These are phyloP conservation scores for Penicillium sp. DNA, from an alignment of 2,329 filamentous ascomycete species.

Conservation along the genomic window DNA sequence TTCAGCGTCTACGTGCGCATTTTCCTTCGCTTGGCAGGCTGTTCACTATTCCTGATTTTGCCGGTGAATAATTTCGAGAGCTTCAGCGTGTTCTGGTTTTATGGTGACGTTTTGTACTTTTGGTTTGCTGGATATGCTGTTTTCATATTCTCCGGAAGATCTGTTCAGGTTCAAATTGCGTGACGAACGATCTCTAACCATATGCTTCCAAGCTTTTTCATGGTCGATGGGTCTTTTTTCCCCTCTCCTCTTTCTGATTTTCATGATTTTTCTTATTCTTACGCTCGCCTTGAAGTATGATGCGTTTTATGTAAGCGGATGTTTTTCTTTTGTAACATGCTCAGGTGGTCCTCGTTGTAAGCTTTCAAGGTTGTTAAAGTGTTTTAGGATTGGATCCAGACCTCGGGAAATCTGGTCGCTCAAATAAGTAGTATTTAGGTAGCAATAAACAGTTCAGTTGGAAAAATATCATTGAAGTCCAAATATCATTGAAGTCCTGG, in stretches of 20 bases:
- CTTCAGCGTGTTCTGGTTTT: conserved; percentile 12
- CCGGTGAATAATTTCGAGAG: conserved; percentile 9
- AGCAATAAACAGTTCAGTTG: neutral
- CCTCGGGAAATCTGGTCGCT: neutral
- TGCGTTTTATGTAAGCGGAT: neutral
- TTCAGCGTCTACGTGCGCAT: conserved; percentile 10
- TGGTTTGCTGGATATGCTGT: neutral
- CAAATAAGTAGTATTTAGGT: neutral
- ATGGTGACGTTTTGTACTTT: conserved; percentile 1
- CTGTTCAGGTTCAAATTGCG: conserved; percentile 17
- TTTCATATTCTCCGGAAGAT: conserved; percentile 6
- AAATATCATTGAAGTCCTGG: too few relatives aligned
- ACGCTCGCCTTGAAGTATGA: neutral
- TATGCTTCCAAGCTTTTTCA: conserved; percentile 1
- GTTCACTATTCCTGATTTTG: conserved; percentile 9
- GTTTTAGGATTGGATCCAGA: neutral
- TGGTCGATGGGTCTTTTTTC: conserved; percentile 5
- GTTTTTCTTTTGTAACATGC: neutral
- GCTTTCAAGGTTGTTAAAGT: neutral
- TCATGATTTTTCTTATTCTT: neutral
- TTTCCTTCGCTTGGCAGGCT: conserved; percentile 6
- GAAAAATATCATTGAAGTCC: too few relatives aligned
- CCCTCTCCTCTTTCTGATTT: conserved; percentile 5
- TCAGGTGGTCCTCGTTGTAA: neutral
- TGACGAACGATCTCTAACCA: conserved; percentile 11